Evolutionary conservation across 805 yeast species (phyloP), one percentile per base, ranked within the genome.

Genomic region (Saturnispora hagleri): DNA sequence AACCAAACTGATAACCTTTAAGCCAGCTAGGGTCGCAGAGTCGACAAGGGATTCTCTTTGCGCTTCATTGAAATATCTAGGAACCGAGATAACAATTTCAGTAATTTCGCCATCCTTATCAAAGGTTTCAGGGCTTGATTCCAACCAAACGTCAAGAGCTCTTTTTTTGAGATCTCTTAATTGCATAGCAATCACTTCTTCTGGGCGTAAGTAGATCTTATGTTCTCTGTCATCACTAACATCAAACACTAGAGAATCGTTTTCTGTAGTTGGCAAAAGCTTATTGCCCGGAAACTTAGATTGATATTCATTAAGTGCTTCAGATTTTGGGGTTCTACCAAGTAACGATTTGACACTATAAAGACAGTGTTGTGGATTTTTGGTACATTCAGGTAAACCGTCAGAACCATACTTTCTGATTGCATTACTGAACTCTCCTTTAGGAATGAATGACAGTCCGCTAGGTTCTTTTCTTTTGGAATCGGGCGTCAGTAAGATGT

Each of bases 391-490:
- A 0, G 86, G 75, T 18, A 79, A 73, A 1, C 89, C 85, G n/a
- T 82, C 76, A 1, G 88, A 77, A 3, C 97, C 97, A 63, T 81
- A 89, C 1, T 80, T 70, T 59, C 98, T 75, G 61, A 86, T 91
- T 15, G 84, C 54, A 24, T 74, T 81, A 48, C 81, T 77, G 12
- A 28, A 22, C 6, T 49, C 54, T 3, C 48, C 28, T 6, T 33
- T 48, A 12, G 48, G 43, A 24, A 46, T 31, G 54, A 90, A 73
- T 0, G 86, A 82, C 12, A 93, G 59, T 1, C 95, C 97, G 4
- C 90, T 77, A 4, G 82, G 72, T 60, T 91, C 98, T 65, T 93
- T 93, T 53, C 99, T 76, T 68, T 89, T 88, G 3, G 96, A 84
- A 61, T 93, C 98, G 26, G 88, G 84, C 4, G 97, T 88, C 55